phyloP scores from a whole-genome alignment of 1,139 yeast genomes.

The Hansenula lynferdii region DNA sequence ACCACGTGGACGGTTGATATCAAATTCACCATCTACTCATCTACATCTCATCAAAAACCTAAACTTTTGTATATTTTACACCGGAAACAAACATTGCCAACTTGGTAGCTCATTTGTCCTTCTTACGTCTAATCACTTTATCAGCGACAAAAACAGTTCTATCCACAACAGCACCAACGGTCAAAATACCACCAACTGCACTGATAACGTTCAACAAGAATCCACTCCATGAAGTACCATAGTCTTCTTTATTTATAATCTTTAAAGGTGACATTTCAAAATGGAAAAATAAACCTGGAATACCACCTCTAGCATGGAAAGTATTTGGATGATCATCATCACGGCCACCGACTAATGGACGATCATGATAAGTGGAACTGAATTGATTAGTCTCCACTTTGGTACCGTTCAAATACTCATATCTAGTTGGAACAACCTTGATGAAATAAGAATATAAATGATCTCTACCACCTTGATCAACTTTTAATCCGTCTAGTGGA shows the following conservation, averaged over 20 bases:
- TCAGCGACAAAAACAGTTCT: constrained; percentile 89
- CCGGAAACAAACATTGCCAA: too few species aligned
- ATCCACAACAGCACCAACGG: constrained; percentile 87
- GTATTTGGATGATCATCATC: constrained; percentile 92
- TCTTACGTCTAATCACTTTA: constrained; percentile 70
- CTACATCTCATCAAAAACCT: too few species aligned
- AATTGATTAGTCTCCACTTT: constrained; percentile 84
- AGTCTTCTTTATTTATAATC: constrained; percentile 80
- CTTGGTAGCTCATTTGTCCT: constrained; percentile 40
- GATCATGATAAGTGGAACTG: constrained; percentile 84
- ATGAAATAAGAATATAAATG: constrained; percentile 75
- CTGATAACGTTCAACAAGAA: constrained; percentile 82
- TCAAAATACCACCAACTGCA: constrained; percentile 88
- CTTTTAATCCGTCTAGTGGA: constrained; percentile 63
- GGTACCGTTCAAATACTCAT: constrained; percentile 54
- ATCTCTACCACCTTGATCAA: constrained; percentile 42
- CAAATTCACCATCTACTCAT: too few species aligned
- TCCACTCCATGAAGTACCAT: constrained; percentile 77
- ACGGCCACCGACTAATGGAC: constrained; percentile 80
- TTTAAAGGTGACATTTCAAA: constrained; percentile 94
- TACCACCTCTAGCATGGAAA: constrained; percentile 78
- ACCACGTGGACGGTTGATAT: too few species aligned
- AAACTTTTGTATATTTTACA: too few species aligned
- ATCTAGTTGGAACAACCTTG: constrained; percentile 89
- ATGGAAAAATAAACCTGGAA: constrained; percentile 83